phyloP scores from a whole-genome alignment of 257 asterid genomes.

The Nicotiana knightiana region DNA sequence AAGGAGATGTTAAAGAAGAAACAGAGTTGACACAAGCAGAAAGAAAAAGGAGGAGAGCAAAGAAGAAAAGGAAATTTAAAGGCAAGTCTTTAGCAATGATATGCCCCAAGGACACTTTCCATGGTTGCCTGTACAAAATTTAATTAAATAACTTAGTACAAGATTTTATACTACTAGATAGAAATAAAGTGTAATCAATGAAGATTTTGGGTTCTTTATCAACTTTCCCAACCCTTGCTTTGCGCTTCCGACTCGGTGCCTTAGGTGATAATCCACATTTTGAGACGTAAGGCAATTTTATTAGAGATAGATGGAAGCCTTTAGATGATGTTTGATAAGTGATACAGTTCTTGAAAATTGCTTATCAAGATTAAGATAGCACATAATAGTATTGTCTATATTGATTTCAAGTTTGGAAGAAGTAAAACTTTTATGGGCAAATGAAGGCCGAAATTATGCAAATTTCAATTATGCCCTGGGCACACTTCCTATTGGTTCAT shows the following conservation, averaged over 20 bases:
- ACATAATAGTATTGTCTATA: neutral
- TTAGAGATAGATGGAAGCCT: neutral
- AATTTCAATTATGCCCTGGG: neutral
- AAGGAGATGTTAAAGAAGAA: slow-evolving; percentile 92
- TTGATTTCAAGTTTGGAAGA: neutral
- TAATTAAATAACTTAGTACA: neutral
- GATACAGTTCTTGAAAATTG: neutral
- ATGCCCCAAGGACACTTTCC: neutral
- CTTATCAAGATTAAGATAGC: neutral
- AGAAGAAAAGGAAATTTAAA: slow-evolving; percentile 77
- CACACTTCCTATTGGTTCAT: neutral
- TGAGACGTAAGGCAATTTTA: neutral
- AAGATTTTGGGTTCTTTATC: neutral
- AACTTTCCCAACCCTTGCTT: neutral
- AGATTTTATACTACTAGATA: neutral
- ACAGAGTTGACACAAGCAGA: slow-evolving; percentile 75
- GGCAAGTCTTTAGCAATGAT: slow-evolving; percentile 30
- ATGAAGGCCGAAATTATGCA: neutral
- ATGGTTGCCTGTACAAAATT: neutral
- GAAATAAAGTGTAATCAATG: neutral
- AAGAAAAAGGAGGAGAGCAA: slow-evolving; percentile 93
- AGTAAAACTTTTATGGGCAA: neutral
- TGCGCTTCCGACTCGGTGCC: neutral
- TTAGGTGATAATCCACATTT: neutral
- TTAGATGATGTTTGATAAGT: neutral